phyloP scores from a whole-genome alignment of 139 green algal genomes.

The Trebouxia sp. region DNA sequence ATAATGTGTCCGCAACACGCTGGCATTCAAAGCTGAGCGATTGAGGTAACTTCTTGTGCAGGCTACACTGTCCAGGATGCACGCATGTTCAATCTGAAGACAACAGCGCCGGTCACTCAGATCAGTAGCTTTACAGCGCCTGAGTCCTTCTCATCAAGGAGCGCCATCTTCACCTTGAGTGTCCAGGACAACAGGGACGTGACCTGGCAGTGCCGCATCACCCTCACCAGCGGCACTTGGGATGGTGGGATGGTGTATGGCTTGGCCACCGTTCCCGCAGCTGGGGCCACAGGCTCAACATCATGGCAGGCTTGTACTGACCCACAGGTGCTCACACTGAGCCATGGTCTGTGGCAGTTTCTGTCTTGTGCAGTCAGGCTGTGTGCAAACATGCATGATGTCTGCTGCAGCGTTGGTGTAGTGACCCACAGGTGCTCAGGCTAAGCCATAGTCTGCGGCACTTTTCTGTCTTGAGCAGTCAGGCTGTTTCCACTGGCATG shows the following conservation, averaged over 20 bases:
- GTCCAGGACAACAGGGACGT: slow-evolving; percentile 46
- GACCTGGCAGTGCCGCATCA: slow-evolving; percentile 52
- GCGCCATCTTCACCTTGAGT: slow-evolving; percentile 41
- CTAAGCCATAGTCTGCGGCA: too few species aligned
- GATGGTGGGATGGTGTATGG: not conserved
- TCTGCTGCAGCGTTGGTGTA: not conserved
- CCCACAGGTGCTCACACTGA: slow-evolving; percentile 22
- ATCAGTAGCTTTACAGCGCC: not conserved
- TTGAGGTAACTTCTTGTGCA: not conserved
- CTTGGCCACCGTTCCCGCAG: not conserved
- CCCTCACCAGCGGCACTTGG: not conserved
- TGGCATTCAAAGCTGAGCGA: not conserved
- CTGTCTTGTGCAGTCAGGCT: not conserved
- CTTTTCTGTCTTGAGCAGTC: too few species aligned
- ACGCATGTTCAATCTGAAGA: slow-evolving; percentile 32
- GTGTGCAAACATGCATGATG: not conserved
- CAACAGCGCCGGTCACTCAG: not conserved
- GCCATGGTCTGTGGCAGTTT: not conserved
- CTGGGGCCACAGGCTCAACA: not conserved
- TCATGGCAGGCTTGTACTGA: slow-evolving; percentile 28
- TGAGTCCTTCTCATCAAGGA: not conserved
- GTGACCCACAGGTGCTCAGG: slow-evolving; percentile 1
- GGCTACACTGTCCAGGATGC: slow-evolving; percentile 27
- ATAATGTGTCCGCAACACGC: not conserved
- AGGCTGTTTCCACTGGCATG: too few species aligned